These are phyloP conservation scores for Trichoderma gracile DNA, from an alignment of 2,329 filamentous ascomycete species.

Conservation along the genomic window DNA sequence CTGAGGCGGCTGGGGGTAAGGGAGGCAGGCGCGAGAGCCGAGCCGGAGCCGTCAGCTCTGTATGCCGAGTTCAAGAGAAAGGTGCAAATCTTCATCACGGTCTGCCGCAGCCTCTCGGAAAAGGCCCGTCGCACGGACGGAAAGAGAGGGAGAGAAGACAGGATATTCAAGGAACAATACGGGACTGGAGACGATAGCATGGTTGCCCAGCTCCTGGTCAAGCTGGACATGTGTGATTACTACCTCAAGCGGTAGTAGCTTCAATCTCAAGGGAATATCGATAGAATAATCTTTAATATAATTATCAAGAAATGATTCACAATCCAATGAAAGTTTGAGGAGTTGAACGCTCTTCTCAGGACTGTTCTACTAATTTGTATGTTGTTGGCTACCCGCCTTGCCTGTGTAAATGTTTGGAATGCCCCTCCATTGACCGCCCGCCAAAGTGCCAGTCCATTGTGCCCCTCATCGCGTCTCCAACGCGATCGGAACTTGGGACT, in stretches of 20 bases:
- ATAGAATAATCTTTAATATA: background rate
- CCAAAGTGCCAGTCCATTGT: conserved; percentile 20
- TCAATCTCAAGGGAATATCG: too few species aligned
- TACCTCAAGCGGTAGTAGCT: conserved; percentile 46
- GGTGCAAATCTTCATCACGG: conserved; percentile 71
- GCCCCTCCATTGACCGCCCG: conserved; percentile 22
- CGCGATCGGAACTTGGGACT: conserved; percentile 25
- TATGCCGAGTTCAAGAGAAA: conserved; percentile 71
- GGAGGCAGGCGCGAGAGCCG: conserved; percentile 3
- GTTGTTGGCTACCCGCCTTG: too few species aligned
- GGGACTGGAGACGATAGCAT: conserved; percentile 54
- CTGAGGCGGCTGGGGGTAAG: conserved; percentile 40
- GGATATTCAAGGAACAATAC: conserved; percentile 39
- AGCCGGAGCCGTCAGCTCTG: conserved; percentile 42
- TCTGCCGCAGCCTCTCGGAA: conserved; percentile 67
- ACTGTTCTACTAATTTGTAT: too few species aligned
- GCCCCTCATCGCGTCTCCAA: conserved; percentile 41
- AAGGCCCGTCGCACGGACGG: conserved; percentile 52
- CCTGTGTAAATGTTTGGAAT: background rate
- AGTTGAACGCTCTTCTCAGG: too few species aligned
- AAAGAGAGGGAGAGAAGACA: conserved; percentile 35
- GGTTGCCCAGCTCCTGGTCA: conserved; percentile 66
- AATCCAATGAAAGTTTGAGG: too few species aligned
- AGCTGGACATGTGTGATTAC: conserved; percentile 70
- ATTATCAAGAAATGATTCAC: background rate